phyloP scores from a whole-genome alignment of 345 rosid genomes.

The Combretum micranthum region DNA sequence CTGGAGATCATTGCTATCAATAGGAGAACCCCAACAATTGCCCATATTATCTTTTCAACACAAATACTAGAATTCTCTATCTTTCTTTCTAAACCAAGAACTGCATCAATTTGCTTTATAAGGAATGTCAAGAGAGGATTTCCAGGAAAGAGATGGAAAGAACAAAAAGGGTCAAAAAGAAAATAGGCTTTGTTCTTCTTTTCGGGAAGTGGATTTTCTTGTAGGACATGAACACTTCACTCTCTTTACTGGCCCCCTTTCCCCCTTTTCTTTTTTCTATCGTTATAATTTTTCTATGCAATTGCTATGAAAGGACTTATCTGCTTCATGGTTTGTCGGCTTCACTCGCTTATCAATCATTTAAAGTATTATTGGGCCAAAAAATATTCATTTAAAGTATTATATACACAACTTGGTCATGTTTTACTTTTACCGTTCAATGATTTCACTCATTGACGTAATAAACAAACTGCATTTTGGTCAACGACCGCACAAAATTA shows the following conservation, averaged over 20 bases:
- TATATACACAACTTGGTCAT: no score
- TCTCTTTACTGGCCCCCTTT: neutral
- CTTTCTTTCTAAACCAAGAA: neutral
- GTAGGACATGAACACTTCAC: no score
- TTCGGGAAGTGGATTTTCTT: no score
- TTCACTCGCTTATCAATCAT: neutral
- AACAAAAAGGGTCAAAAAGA: neutral
- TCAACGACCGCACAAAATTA: neutral
- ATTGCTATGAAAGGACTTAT: slow-evolving; percentile 12
- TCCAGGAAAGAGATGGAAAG: neutral
- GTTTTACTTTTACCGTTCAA: no score
- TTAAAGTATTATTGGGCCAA: no score
- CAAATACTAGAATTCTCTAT: no score
- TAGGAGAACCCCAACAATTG: slow-evolving; percentile 11
- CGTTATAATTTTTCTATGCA: slow-evolving; percentile 7
- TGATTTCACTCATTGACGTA: no score
- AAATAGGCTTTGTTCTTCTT: neutral
- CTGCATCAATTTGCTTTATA: neutral
- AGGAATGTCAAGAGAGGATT: neutral
- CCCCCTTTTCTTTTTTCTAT: neutral
- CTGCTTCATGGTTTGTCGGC: slow-evolving; percentile 3
- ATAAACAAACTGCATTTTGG: no score
- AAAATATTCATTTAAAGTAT: no score
- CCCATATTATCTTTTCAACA: slow-evolving; percentile 3
- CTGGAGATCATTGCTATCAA: neutral